These are phyloP conservation scores for Carallia brachiata DNA, from an alignment of 345 rosid species.

Conservation along the genomic window DNA sequence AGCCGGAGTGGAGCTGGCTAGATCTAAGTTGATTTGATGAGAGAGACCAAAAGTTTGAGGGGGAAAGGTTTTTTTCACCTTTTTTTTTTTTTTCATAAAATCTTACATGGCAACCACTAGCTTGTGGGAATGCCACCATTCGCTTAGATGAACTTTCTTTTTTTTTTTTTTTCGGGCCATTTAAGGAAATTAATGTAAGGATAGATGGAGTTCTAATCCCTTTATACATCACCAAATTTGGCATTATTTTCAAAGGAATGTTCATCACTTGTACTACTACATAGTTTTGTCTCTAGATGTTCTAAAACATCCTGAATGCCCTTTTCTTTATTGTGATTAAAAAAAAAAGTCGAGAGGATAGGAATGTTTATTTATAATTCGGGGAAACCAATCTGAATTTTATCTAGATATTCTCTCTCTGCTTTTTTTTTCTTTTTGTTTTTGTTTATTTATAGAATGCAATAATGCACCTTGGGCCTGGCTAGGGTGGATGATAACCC, in stretches of 20 bases:
- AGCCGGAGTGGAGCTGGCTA: too few species aligned
- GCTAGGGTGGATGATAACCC: too few species aligned
- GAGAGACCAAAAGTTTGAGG: too few species aligned
- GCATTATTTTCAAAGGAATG: slow-evolving; percentile 5
- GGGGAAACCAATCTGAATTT: slow-evolving; percentile 12
- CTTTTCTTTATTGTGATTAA: background rate
- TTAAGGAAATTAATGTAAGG: slow-evolving; percentile 19
- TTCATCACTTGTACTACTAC: background rate
- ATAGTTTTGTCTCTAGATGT: background rate
- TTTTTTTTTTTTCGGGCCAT: slow-evolving; percentile 1
- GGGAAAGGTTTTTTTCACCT: too few species aligned
- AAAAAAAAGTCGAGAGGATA: slow-evolving; percentile 11
- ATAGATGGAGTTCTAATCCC: slow-evolving; percentile 2
- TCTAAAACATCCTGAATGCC: background rate
- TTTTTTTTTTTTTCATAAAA: slow-evolving; percentile 20
- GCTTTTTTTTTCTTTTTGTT: background rate
- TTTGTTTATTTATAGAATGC: too few species aligned
- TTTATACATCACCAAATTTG: slow-evolving; percentile 26
- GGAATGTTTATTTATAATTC: slow-evolving; percentile 9
- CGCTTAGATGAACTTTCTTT: slow-evolving; percentile 16
- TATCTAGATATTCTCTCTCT: background rate
- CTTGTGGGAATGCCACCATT: slow-evolving; percentile 40
- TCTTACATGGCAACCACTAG: slow-evolving; percentile 39
- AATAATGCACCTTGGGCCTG: too few species aligned
- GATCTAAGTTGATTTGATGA: too few species aligned